Conservation (phyloP, 306 rosid genomes). For the Mucuna pruriens region DNA sequence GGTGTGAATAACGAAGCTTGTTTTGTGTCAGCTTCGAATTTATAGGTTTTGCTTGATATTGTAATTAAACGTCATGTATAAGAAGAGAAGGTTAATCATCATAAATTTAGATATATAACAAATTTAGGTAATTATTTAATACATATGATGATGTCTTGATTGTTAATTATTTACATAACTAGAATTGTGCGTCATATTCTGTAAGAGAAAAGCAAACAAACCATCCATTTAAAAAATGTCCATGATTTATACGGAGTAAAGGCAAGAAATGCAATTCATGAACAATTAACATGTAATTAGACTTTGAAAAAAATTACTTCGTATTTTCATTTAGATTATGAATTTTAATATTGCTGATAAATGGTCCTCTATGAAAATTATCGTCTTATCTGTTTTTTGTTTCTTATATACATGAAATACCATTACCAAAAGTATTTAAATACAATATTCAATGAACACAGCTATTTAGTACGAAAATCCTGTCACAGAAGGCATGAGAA, state of each 20-base stretch:
- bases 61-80: background rate
- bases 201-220: background rate
- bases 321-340: background rate
- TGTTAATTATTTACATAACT: too few relatives aligned
- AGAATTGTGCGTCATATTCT: too few relatives aligned
- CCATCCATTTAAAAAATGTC: background rate
- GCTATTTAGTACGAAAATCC: background rate
- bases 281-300: background rate
- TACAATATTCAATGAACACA: background rate
- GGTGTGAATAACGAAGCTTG: background rate
- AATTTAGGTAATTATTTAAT: background rate
- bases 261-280: background rate
- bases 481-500: background rate
- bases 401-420: background rate
- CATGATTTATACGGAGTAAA: too few relatives aligned
- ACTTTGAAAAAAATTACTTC: too few relatives aligned
- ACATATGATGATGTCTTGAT: background rate
- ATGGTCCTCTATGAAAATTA: too few relatives aligned
- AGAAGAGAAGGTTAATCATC: background rate
- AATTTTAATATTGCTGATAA: too few relatives aligned
- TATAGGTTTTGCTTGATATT: background rate
- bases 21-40: background rate
- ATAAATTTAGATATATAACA: background rate
- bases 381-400: background rate
- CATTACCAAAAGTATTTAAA: background rate